Base-by-base conservation (phyloP, 495 filamentous ascomycete genomes). In the Aspergillus biplanus region DNA sequence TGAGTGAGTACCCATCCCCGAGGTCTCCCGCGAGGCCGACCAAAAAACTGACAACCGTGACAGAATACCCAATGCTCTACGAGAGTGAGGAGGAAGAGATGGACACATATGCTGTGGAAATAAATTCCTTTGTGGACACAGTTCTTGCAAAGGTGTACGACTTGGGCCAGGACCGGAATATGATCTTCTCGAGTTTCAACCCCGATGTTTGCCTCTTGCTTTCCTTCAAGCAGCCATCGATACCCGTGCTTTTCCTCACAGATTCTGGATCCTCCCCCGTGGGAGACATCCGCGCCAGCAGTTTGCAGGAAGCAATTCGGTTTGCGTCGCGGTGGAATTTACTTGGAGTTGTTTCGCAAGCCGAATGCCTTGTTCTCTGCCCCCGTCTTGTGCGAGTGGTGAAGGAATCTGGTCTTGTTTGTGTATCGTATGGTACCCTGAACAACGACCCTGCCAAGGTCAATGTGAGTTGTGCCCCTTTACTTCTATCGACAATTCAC, bases 181-280 rank as follows among this genome's bases (percentile, higher is more conserved):
- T 98, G 74, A 90, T 98, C 63, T 99, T 99, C 80, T 93, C 90
- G 61, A 92, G 88, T 67, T 99, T 99, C 81, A 95, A 97, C 75
- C 96, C 96, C 6, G 96, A 98, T 61, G 91, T 98, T 42, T 99
- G 96, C 69, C 82, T 99, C 21, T 82, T 97, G 63, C 79, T 98
- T 47, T 93, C 90, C 60, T 94, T 97, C 83, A 99, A 99, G 81
- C 96, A 92, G 77, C 94, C 95, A 1, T 94, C 88, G 18, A 96
- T 97, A 54, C 96, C 96, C 0, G 90, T 99, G 60, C 79, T 99
- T 48, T 99, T 98, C 80, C 81, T 99, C 33, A 96, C 90, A 0
- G 96, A 98, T 66, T 91, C 91, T 3, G 93, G 93, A 0, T 87
- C 85, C 27, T 81, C 73, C 15, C 83, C 85, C 8, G 90, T 92